Evolutionary conservation across 306 rosid genomes (phyloP), one percentile per base, ranked within the genome.

Genomic region (Dryas drummondii): DNA sequence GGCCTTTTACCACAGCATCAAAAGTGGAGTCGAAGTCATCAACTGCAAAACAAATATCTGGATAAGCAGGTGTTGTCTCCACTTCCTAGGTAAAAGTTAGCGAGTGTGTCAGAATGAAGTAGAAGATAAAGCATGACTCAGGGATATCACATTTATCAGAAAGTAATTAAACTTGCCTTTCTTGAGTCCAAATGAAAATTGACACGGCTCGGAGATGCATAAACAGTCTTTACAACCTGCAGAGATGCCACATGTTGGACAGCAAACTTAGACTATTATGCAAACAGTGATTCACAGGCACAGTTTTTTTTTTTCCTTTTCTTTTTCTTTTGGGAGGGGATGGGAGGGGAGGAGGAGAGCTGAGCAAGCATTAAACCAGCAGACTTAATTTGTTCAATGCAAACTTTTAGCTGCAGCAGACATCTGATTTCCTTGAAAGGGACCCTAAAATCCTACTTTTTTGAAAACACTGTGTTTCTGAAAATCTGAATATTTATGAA

Each of bases 1-100:
- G 11, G 54, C 27, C 42, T 46, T 15, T 87, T 88, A 94, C 99
- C 99, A 94, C 97, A 19, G 97, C 96, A 91, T 89, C 99, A 85
- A 92, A 94, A 40, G 99, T 94, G 75, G 99, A 94, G 87, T 94
- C 99, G 58, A 94, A 94, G 91, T 94, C 99, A 80, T 94, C 97
- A 59, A 94, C 85, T 22, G 99, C 96, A 85, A 94, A 94, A 79
- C 97, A 94, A 69, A 94, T 90, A 84, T 94, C 99, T 12, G 99
- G 99, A 92, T 94, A 94, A 45, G 99, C 99, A 65, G 99, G 97
- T 60, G 93, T 86, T 10, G 99, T 94, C 89, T 94, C 97, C 81
- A 87, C 97, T 89, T 92, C 99, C 99, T 94, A 77, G 26, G 84
- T 22, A 50, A 77, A 82, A 44, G 77, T 59, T 76, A 73, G 76